Percentiles rank a stretch among this genome's conserved stretches.
These are phyloP conservation scores for Trichosporon sp. DNA, from an alignment of 1,284 basidiomycete species.

Conservation along the genomic window DNA sequence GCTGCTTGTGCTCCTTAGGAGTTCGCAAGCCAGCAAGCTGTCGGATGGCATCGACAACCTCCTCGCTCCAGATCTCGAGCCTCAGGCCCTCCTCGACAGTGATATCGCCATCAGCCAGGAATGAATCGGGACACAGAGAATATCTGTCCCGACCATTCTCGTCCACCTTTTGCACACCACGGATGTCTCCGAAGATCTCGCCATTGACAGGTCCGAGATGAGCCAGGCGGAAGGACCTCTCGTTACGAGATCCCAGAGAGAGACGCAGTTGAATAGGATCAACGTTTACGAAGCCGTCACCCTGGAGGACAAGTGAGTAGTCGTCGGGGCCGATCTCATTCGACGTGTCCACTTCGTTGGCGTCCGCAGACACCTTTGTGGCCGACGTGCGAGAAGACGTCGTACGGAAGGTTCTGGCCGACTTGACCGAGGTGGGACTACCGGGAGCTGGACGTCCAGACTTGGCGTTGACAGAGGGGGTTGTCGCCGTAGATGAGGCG, in stretches of 20 bases:
- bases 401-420: not conserved
- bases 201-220: slow-evolving; percentile 40
- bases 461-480: not conserved
- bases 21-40: slow-evolving; percentile 51
- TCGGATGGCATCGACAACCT: slow-evolving; percentile 64
- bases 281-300: slow-evolving; percentile 35
- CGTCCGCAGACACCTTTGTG: not conserved
- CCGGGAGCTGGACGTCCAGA: not conserved
- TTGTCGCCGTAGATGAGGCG: not conserved
- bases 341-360: not conserved
- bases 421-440: slow-evolving; percentile 10
- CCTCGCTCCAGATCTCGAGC: slow-evolving; percentile 72
- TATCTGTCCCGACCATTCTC: slow-evolving; percentile 34
- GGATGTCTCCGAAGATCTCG: slow-evolving; percentile 37
- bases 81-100: slow-evolving; percentile 65
- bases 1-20: slow-evolving; percentile 19
- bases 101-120: slow-evolving; percentile 62
- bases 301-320: not conserved
- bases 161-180: slow-evolving; percentile 27
- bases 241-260: slow-evolving; percentile 34
- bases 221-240: slow-evolving; percentile 40
- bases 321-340: slow-evolving; percentile 15
- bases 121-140: slow-evolving; percentile 53
- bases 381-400: not conserved
- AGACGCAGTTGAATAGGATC: slow-evolving; percentile 46